These are phyloP conservation scores for Zoysia japonica DNA, from an alignment of 176 grass and related monocot species.

Conservation along the genomic window DNA sequence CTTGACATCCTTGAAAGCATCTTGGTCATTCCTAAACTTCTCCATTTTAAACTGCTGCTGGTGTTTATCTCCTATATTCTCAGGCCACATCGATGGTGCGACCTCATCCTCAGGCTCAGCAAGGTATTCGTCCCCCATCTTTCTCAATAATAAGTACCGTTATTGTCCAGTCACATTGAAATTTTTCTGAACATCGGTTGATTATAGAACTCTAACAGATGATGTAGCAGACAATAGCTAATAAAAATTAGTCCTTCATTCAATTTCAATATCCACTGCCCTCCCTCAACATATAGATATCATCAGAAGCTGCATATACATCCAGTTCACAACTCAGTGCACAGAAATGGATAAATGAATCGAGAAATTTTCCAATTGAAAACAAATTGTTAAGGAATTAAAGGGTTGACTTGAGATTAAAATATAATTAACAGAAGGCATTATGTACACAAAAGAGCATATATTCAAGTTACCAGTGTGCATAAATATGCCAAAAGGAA, in stretches of 20 bases:
- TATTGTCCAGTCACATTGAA: slow-evolving; percentile 31
- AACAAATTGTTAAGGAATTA: slow-evolving; percentile 3
- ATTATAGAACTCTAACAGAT: background rate
- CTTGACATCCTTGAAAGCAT: slow-evolving; percentile 61
- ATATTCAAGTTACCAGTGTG: slow-evolving; percentile 20
- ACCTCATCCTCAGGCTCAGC: slow-evolving; percentile 63
- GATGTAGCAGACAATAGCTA: background rate
- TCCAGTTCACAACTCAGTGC: background rate
- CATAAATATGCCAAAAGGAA: slow-evolving; percentile 27
- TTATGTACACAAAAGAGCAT: background rate
- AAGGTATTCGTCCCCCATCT: slow-evolving; percentile 69
- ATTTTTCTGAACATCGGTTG: slow-evolving; percentile 12
- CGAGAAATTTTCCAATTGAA: background rate
- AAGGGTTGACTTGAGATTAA: background rate
- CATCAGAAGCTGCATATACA: slow-evolving; percentile 32
- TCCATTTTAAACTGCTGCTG: slow-evolving; percentile 72
- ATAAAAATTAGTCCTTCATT: slow-evolving; percentile 3
- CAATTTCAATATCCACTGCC: slow-evolving; percentile 2
- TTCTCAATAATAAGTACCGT: slow-evolving; percentile 6
- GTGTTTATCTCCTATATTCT: slow-evolving; percentile 59
- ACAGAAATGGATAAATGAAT: background rate
- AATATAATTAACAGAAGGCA: slow-evolving; percentile 5
- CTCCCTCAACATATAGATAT: background rate
- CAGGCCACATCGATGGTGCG: slow-evolving; percentile 80
- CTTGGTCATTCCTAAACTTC: slow-evolving; percentile 46